These are phyloP conservation scores for Colletotrichum sp. DNA, from an alignment of 2,329 filamentous ascomycete genomes.

Conservation along the genomic window DNA sequence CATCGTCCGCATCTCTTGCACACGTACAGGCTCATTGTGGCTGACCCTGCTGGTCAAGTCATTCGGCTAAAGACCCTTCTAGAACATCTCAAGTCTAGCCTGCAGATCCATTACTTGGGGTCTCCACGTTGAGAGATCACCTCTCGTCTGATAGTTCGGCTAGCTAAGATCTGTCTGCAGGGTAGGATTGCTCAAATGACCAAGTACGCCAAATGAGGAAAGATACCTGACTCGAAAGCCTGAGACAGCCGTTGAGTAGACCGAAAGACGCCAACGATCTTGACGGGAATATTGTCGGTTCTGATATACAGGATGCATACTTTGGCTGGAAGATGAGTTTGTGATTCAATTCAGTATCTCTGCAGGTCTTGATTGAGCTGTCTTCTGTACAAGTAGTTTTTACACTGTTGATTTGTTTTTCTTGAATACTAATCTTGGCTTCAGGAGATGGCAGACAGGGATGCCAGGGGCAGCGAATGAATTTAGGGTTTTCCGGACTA, in stretches of 20 bases:
- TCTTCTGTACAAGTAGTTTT: neutral
- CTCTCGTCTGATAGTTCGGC: neutral
- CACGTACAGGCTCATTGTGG: neutral
- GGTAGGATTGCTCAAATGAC: neutral
- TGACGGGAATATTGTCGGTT: neutral
- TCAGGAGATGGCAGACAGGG: neutral
- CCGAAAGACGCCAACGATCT: neutral
- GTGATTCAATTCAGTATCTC: neutral
- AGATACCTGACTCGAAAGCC: neutral
- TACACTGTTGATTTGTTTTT: neutral
- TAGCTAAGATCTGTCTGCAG: neutral
- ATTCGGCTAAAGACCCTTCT: neutral
- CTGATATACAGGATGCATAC: neutral
- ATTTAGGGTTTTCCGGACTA: neutral
- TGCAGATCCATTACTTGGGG: neutral
- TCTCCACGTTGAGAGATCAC: neutral
- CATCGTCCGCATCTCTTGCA: neutral
- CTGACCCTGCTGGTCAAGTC: neutral
- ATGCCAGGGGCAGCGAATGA: neutral
- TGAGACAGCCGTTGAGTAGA: neutral
- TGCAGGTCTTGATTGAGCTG: neutral
- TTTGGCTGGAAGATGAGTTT: neutral
- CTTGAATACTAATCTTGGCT: neutral
- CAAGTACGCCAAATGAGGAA: neutral
- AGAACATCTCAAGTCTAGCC: neutral